phyloP scores from a whole-genome alignment of 2,329 filamentous ascomycete species.

The Stagonosporopsis rhizophila region DNA sequence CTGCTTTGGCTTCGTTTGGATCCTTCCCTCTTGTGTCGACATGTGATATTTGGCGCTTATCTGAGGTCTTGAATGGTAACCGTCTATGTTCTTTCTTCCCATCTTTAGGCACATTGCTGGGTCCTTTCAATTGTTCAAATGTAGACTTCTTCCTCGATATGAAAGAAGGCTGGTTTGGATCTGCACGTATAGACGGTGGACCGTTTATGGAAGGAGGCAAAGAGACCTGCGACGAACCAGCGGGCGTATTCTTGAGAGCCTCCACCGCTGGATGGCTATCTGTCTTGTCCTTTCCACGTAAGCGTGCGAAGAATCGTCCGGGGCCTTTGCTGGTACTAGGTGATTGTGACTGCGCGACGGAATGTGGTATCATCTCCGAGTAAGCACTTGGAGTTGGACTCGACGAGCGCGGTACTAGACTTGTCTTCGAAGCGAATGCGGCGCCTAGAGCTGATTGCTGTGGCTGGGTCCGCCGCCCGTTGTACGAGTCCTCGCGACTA shows the following conservation, averaged over 20 bases:
- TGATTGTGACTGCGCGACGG: conserved; percentile 59
- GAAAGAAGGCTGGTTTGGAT: conserved; percentile 37
- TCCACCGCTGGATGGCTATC: conserved; percentile 51
- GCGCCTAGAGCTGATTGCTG: conserved; percentile 53
- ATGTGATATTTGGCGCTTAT: conserved; percentile 38
- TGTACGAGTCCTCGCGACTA: conserved; percentile 75
- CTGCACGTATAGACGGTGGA: conserved; percentile 35
- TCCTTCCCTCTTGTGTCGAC: conserved; percentile 52
- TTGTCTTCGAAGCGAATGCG: conserved; percentile 59
- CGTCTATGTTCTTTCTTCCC: conserved; percentile 47
- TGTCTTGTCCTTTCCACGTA: conserved; percentile 59
- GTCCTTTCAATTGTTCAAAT: conserved; percentile 32
- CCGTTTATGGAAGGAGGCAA: conserved; percentile 47
- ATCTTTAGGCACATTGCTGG: conserved; percentile 28
- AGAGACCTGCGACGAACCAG: conserved; percentile 48
- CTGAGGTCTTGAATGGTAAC: conserved; percentile 59
- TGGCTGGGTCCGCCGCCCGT: conserved; percentile 56
- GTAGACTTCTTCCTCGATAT: conserved; percentile 37
- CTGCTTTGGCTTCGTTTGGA: conserved; percentile 50
- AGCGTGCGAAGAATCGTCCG: conserved; percentile 61
- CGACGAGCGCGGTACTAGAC: conserved; percentile 68
- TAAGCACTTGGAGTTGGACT: conserved; percentile 82
- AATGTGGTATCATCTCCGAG: conserved; percentile 63
- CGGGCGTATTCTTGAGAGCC: conserved; percentile 48
- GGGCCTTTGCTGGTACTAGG: conserved; percentile 60